phyloP scores from a whole-genome alignment of 176 grass and related monocot genomes.

The Coix lacrymajobi region DNA sequence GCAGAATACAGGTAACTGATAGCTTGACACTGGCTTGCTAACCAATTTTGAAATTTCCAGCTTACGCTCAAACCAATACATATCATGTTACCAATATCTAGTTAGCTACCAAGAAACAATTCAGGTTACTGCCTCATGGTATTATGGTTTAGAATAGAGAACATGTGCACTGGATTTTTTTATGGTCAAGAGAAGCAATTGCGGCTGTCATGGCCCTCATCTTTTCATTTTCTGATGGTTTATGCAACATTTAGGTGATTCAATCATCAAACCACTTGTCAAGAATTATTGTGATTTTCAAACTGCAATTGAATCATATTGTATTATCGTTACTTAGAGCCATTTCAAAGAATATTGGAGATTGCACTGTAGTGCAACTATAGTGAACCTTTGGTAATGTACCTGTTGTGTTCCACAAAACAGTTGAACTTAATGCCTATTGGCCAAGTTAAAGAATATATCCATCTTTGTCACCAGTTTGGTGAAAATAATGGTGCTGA shows the following conservation, averaged over 20 bases:
- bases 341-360: neutral
- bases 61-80: neutral
- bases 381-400: neutral
- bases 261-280: neutral
- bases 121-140: neutral
- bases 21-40: neutral
- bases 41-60: neutral
- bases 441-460: neutral
- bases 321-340: neutral
- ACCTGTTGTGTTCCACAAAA: neutral
- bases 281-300: neutral
- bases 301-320: slow-evolving; percentile 13
- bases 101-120: slow-evolving; percentile 11
- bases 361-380: neutral
- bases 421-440: neutral
- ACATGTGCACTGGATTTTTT: neutral
- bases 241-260: neutral
- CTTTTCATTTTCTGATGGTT: neutral
- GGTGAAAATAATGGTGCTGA: neutral
- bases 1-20: neutral
- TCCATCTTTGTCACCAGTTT: neutral
- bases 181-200: neutral
- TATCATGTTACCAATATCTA: neutral
- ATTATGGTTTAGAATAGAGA: neutral
- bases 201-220: neutral